A percentile compares a stretch with the other conserved stretches of the same genome.
Evolutionary conservation across 2,329 filamentous ascomycete species (phyloP).

Genomic region (Monosporascus sp.): DNA sequence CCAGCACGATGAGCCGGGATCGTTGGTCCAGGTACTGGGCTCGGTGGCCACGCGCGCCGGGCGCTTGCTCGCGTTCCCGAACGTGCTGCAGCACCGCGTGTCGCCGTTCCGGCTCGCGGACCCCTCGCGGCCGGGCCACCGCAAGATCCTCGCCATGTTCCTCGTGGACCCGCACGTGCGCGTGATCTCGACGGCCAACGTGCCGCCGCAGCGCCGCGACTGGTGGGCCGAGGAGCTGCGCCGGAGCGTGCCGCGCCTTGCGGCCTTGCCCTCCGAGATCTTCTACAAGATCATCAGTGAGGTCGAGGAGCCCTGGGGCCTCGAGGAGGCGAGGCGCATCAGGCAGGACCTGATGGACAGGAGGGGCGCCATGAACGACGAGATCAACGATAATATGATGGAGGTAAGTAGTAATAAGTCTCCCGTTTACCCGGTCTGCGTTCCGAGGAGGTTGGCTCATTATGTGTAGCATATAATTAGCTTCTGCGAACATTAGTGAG

Average conservation of each 20-base stretch:
- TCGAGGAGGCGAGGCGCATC: neutral
- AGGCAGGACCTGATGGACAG: neutral
- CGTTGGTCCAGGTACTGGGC: constrained; percentile 39
- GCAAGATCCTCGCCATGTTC: constrained; percentile 52
- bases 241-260: neutral
- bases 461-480: neutral
- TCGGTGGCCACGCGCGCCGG: constrained; percentile 39
- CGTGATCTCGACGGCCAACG: constrained; percentile 39
- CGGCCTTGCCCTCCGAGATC: neutral
- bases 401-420: neutral
- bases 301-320: neutral
- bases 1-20: constrained; percentile 22
- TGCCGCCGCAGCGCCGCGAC: constrained; percentile 32
- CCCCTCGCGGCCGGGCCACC: constrained; percentile 44
- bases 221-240: constrained; percentile 27
- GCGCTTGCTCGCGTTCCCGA: constrained; percentile 52
- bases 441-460: neutral
- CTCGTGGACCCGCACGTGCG: constrained; percentile 50
- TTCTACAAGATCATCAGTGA: neutral
- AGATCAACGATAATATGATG: neutral
- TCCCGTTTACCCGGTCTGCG: too few species aligned
- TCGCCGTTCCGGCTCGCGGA: constrained; percentile 45
- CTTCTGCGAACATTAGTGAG: neutral
- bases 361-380: neutral
- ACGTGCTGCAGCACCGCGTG: constrained; percentile 45